A percentile compares a stretch with the other conserved stretches of the same genome.
Evolutionary conservation across 768 basidiomycete species (phyloP).

Genomic region (Ephemerocybe angulata): DNA sequence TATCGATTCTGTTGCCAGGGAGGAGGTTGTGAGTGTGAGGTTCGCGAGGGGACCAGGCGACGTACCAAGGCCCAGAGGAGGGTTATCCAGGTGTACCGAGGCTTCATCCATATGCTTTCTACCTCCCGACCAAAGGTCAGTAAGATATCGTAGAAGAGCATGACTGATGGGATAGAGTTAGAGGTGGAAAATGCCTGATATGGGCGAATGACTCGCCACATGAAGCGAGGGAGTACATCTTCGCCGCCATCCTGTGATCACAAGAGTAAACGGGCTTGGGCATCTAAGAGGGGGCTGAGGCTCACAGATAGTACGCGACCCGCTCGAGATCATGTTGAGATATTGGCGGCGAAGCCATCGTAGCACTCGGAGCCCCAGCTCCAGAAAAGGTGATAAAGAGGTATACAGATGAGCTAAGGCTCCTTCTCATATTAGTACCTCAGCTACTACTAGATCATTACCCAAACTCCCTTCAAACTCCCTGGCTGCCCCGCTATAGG

Average conservation of each 20-base stretch:
- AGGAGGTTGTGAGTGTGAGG: background rate
- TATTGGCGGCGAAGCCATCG: background rate
- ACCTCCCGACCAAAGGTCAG: slow-evolving; percentile 35
- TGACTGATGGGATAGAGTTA: slow-evolving; percentile 19
- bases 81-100: slow-evolving; percentile 24
- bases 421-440: no score
- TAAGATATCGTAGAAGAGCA: slow-evolving; percentile 34
- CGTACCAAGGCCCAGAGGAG: slow-evolving; percentile 28
- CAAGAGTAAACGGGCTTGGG: background rate
- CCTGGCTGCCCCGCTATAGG: background rate
- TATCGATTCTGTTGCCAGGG: slow-evolving; percentile 29
- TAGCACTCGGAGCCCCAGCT: background rate
- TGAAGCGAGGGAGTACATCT: slow-evolving; percentile 34
- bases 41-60: background rate
- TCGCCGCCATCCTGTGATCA: slow-evolving; percentile 28
- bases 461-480: background rate
- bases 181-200: background rate
- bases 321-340: background rate
- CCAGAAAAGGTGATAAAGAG: background rate
- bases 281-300: background rate
- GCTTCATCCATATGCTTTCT: slow-evolving; percentile 28
- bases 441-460: no score
- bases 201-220: slow-evolving; percentile 23
- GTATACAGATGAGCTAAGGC: no score
- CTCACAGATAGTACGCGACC: slow-evolving; percentile 1